Evolutionary conservation across 768 basidiomycete species (phyloP), one percentile per base, ranked within the genome.

Genomic region (Tricholoma bakamatsutake): DNA sequence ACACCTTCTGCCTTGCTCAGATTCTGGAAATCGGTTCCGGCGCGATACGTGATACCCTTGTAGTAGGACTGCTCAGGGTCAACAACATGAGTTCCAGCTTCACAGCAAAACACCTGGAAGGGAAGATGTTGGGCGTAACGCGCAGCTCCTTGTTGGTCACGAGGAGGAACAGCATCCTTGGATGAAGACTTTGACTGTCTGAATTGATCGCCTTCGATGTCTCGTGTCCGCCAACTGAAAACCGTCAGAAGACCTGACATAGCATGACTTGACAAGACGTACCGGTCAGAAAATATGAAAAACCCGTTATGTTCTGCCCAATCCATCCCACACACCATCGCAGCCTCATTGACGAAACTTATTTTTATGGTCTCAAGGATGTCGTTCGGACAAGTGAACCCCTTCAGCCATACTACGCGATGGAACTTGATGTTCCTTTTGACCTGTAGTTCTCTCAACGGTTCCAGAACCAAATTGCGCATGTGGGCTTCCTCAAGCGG

Each of bases 281-380:
- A 92, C 94, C 96, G 80, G 71, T 98, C 96, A 15, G 95, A 98
- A 73, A 97, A 98, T 61, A 98, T 94, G 77, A 98, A 99, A 72
- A 93, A 89, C 0, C 94, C 94, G 60, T 93, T 91, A 64, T 94
- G 90, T 70, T 99, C 95, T 10, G 94, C 96, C 97, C 97, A 99
- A 66, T 99, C 97, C 96, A 98, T 98, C n/a, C 95, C 96, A 66
- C 97, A 98, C 1, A 98, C 93, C 92, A 99, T 93, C 0, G 94
- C 92, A 2, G 97, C 97, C 61, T 94, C 84, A 66, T 98, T 99
- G 31, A 81, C 80, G 61, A 88, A 79, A 67, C 89, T 92, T 58
- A 98, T 88, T 59, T 94, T 86, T 67, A 98, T 84, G 21, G 90
- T 96, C 72, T 99, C 97, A 51, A 99, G 76, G 48, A 99, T 94